Evolutionary conservation across 805 yeast species (phyloP).

Genomic region (Blastobotrys attinorum): DNA sequence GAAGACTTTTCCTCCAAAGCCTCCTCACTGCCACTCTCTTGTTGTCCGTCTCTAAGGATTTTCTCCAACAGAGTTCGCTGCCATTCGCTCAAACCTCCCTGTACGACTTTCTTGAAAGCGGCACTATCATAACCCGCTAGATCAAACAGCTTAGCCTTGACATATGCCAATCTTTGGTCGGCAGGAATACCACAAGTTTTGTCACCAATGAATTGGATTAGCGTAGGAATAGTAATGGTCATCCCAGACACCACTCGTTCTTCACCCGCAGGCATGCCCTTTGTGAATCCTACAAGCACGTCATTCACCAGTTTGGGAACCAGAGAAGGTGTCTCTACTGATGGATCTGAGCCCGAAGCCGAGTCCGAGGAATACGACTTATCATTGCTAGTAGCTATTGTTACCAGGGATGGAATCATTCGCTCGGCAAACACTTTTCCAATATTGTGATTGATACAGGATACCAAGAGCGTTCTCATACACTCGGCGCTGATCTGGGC

Average conservation of each 20-base stretch:
- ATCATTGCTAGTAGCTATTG: slow-evolving; percentile 23
- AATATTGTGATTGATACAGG: slow-evolving; percentile 25
- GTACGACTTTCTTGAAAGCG: slow-evolving; percentile 34
- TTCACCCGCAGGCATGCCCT: slow-evolving; percentile 27
- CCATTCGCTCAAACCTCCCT: slow-evolving; percentile 34
- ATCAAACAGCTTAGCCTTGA: slow-evolving; percentile 23
- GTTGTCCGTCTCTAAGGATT: slow-evolving; percentile 12
- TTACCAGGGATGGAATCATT: slow-evolving; percentile 40
- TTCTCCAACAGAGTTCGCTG: slow-evolving; percentile 16
- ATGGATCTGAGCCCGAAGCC: no score
- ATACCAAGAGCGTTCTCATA: slow-evolving; percentile 45
- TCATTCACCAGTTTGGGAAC: slow-evolving; percentile 36
- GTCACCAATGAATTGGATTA: slow-evolving; percentile 28
- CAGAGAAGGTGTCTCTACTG: not conserved
- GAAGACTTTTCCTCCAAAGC: slow-evolving; percentile 10
- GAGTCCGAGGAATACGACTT: slow-evolving; percentile 10
- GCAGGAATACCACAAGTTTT: slow-evolving; percentile 17
- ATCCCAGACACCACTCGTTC: slow-evolving; percentile 26
- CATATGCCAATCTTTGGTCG: slow-evolving; percentile 15
- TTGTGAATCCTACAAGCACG: slow-evolving; percentile 40
- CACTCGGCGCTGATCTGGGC: slow-evolving; percentile 49
- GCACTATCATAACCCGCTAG: slow-evolving; percentile 24
- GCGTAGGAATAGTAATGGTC: slow-evolving; percentile 31
- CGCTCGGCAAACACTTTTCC: slow-evolving; percentile 35
- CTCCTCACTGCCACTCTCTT: slow-evolving; percentile 7